A percentile compares a stretch with the other conserved stretches of the same genome.
Conservation (phyloP, 129 eudicot genomes). For the Cynara cardunculus region DNA sequence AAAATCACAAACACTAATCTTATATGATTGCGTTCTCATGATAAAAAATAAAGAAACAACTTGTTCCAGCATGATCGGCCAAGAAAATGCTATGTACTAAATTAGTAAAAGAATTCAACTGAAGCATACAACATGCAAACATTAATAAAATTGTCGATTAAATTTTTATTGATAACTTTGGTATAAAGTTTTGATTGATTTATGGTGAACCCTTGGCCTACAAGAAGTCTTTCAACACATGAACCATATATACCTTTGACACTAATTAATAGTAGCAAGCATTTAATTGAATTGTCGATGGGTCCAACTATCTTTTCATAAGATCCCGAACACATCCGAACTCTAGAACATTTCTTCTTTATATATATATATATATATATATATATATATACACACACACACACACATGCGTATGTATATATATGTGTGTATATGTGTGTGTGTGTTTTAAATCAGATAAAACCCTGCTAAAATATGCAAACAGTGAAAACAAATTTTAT, state of each 20-base stretch:
- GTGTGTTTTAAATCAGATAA: too few relatives aligned
- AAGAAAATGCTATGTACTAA: not conserved
- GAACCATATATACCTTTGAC: not conserved
- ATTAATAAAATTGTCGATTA: not conserved
- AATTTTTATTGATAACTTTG: not conserved
- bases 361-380: too few relatives aligned
- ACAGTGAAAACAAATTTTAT: too few relatives aligned
- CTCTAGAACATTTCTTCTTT: not conserved
- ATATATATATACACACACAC: too few relatives aligned
- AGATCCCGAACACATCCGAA: not conserved
- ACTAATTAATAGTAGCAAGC: not conserved
- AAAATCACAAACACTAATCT: too few relatives aligned
- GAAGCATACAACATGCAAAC: not conserved
- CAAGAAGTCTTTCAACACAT: constrained; percentile 11
- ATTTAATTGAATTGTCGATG: not conserved
- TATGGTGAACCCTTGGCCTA: constrained; percentile 1
- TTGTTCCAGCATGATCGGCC: not conserved
- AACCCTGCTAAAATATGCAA: too few relatives aligned
- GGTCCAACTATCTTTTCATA: not conserved
- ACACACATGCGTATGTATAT: too few relatives aligned
- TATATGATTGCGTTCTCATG: not conserved
- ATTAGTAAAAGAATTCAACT: not conserved
- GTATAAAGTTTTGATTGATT: not conserved
- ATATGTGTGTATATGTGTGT: too few relatives aligned
- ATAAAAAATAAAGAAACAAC: not conserved